A percentile compares a stretch with the other conserved stretches of the same genome.
These are phyloP conservation scores for Urostyla sp. DNA, from an alignment of 73 alveolate species.

Conservation along the genomic window DNA sequence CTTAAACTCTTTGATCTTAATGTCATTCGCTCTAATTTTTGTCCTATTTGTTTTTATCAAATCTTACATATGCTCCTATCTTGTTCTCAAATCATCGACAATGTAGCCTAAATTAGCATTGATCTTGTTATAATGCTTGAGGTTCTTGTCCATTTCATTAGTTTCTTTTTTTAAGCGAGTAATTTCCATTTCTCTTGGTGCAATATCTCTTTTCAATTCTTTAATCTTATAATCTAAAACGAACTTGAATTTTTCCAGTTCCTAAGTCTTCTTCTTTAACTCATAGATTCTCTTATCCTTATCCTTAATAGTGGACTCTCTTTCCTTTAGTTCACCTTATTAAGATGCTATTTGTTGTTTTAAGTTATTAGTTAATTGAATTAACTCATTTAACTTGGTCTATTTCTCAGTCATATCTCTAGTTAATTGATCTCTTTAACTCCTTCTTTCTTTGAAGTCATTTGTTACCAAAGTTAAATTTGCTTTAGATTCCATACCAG, in stretches of 20 bases:
- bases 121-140: slow-evolving; percentile 78
- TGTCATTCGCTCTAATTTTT: slow-evolving; percentile 72
- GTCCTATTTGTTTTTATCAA: slow-evolving; percentile 68
- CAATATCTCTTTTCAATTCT: slow-evolving; percentile 94
- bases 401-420: slow-evolving; percentile 79
- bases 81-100: slow-evolving; percentile 81
- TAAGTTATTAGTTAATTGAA: slow-evolving; percentile 68
- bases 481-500: slow-evolving; percentile 83
- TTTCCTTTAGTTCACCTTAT: slow-evolving; percentile 71
- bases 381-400: slow-evolving; percentile 68
- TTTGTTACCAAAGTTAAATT: slow-evolving; percentile 65
- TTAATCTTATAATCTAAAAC: slow-evolving; percentile 94
- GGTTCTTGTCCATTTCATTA: slow-evolving; percentile 83
- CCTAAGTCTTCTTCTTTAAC: slow-evolving; percentile 94
- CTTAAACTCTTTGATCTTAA: slow-evolving; percentile 79
- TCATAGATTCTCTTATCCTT: slow-evolving; percentile 91
- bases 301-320: slow-evolving; percentile 91
- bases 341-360: slow-evolving; percentile 60
- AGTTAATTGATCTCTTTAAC: slow-evolving; percentile 64
- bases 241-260: slow-evolving; percentile 94
- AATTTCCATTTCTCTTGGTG: slow-evolving; percentile 93
- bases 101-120: slow-evolving; percentile 87
- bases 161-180: slow-evolving; percentile 81
- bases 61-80: slow-evolving; percentile 86
- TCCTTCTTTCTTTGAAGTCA: slow-evolving; percentile 52